Evolutionary conservation across 1,284 basidiomycete species (phyloP), one percentile per base, ranked within the genome.

Genomic region (Gastroboletus turbinatus): DNA sequence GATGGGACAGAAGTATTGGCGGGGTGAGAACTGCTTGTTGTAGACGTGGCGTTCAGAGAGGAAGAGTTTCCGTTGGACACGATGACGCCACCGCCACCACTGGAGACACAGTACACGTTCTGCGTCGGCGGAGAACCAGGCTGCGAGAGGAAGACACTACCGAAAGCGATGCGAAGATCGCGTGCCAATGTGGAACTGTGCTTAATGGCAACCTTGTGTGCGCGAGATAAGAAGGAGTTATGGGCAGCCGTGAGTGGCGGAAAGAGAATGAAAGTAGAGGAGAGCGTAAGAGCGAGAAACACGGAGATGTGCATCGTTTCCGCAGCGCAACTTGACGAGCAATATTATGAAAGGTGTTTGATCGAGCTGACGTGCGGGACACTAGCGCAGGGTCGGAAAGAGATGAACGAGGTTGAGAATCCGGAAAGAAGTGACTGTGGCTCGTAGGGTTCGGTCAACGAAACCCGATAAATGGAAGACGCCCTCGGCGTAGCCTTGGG

Each of bases 111-210:
- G 30, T 58, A 74, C 25, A 61, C 63, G 25, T 67, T 66, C 48
- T 69, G 67, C 8, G 60, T 56, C 17, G 66, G 62, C 5, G 59
- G 58, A 58, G 67, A 55, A 47, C 53, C 63, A 1, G 63, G 66
- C 44, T 72, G 70, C 38, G 75, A 63, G 36, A 78, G 71, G 21
- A 82, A 69, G 35, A 84, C 70, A 38, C 79, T 76, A 36, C 77
- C 71, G 62, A 90, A 82, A 13, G 84, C 83, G 25, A 83, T 63
- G 17, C 88, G 84, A 50, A 90, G 76, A 68, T 90, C 88, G 58
- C 76, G 76, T 13, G 88, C 88, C 30, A 90, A 75, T 51, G 73
- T 78, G 39, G 81, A 79, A 39, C 85, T 88, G 58, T 74, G 77
- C 48, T 72, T 74, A 46, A 78, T 66, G 21, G 80, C 81, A 38